These are phyloP conservation scores for Groenewaldozyma auringiensis DNA, from an alignment of 1,139 yeast species.

Conservation along the genomic window DNA sequence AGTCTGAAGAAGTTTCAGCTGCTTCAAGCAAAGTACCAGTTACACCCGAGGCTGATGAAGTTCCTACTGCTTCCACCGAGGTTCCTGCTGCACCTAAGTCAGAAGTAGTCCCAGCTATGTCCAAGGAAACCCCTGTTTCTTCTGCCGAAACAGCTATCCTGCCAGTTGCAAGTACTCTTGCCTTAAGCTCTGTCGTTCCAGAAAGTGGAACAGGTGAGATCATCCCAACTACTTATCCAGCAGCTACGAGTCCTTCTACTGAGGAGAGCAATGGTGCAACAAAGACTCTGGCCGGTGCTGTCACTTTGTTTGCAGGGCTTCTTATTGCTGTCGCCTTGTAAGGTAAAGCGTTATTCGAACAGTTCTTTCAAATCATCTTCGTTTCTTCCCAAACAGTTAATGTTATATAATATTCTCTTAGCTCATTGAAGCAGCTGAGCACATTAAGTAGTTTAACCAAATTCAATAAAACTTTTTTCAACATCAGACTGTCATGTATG, in stretches of 20 bases:
- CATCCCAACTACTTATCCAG: slow-evolving; percentile 1
- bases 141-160: neutral
- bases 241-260: slow-evolving; percentile 1
- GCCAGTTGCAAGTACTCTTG: neutral
- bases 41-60: neutral
- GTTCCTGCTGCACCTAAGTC: neutral
- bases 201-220: neutral
- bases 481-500: too few species aligned
- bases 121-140: neutral
- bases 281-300: neutral
- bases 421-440: too few species aligned
- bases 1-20: neutral
- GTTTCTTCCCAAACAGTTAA: too few species aligned
- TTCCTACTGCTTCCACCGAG: neutral
- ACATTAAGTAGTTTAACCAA: too few species aligned
- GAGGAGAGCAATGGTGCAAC: slow-evolving; percentile 2
- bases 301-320: neutral
- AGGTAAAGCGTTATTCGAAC: too few species aligned
- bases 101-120: neutral
- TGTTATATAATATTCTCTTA: too few species aligned
- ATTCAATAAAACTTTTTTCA: too few species aligned
- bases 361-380: neutral
- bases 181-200: neutral
- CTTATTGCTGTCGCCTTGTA: neutral
- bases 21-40: neutral